These are phyloP conservation scores for Aspergillus homomorphus DNA, from an alignment of 495 filamentous ascomycete genomes.

Conservation along the genomic window DNA sequence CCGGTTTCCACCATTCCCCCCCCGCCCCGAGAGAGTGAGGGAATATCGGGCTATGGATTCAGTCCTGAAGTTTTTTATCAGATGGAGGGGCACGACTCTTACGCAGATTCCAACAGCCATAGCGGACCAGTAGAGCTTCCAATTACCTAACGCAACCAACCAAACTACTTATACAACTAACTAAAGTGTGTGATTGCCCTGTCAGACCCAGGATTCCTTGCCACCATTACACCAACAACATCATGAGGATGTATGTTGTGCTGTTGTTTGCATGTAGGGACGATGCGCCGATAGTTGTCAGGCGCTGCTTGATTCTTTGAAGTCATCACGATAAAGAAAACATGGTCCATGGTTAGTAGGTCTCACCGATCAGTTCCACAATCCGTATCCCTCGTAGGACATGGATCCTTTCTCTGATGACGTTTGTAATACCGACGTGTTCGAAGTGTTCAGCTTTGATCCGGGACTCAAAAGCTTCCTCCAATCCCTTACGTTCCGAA, in stretches of 20 bases:
- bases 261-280: not conserved
- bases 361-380: not conserved
- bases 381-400: not conserved
- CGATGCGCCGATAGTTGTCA: not conserved
- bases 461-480: not conserved
- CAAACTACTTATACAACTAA: not conserved
- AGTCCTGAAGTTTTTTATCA: not conserved
- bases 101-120: not conserved
- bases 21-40: not conserved
- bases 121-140: not conserved
- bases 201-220: not conserved
- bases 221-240: not conserved
- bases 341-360: not conserved
- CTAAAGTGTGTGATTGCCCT: not conserved
- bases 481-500: not conserved
- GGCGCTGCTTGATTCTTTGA: not conserved
- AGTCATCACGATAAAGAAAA: not conserved
- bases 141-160: not conserved
- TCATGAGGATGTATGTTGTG: not conserved
- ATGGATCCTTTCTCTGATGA: not conserved
- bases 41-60: slow-evolving; percentile 1
- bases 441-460: not conserved
- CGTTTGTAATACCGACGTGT: not conserved
- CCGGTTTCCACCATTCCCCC: slow-evolving; percentile 7
- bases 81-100: not conserved